These are phyloP conservation scores for Annona cherimola DNA, from an alignment of 164 flowering plant species.

Conservation along the genomic window DNA sequence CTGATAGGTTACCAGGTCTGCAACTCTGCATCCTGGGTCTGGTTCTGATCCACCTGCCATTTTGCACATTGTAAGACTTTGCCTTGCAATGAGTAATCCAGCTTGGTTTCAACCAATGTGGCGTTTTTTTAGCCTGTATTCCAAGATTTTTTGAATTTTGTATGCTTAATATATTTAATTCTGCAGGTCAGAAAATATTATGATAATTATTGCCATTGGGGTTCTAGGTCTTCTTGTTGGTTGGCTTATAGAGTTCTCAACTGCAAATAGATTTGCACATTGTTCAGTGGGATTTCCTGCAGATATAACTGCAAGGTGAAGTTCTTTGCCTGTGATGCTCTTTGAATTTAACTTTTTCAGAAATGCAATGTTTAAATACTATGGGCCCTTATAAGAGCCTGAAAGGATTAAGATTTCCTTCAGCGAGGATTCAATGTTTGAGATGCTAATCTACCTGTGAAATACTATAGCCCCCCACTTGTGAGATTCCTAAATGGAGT, in stretches of 20 bases:
- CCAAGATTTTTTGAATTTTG: background rate
- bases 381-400: no score
- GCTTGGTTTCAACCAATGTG: background rate
- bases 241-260: conserved; percentile 56
- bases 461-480: no score
- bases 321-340: background rate
- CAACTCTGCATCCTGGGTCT: background rate
- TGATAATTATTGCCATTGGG: conserved; percentile 68
- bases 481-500: no score
- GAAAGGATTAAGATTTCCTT: no score
- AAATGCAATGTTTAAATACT: no score
- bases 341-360: conserved; percentile 1
- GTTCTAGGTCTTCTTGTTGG: conserved; percentile 63
- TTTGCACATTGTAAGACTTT: background rate
- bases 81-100: background rate
- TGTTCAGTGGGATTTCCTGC: conserved; percentile 29
- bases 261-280: conserved; percentile 36
- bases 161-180: background rate
- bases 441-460: no score
- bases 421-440: no score
- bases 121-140: background rate
- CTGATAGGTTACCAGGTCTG: background rate
- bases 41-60: background rate
- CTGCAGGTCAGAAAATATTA: conserved; percentile 70
- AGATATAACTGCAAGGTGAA: conserved; percentile 41